Evolutionary conservation across 1,284 basidiomycete genomes (phyloP), one percentile per base, ranked within the genome.

Genomic region (Mycosarcoma mackinlayi): DNA sequence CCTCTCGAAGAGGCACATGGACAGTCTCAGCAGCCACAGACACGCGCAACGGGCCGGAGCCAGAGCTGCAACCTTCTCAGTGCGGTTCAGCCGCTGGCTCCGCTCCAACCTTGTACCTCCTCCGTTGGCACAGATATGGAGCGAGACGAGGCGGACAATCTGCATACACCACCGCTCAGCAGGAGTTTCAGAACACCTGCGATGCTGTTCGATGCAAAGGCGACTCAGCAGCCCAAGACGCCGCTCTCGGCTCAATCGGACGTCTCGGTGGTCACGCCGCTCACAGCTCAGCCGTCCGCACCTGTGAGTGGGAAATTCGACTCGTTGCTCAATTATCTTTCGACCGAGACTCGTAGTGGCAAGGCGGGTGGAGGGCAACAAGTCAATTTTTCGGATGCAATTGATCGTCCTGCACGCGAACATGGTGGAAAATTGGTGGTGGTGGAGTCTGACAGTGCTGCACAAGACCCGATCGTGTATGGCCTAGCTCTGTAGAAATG

Each of bases 231-330:
- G 25, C 55, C 62, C 1, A 24, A 23, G 6, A 64, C 62, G 13
- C 62, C 62, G 7, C 27, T 41, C 3, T 53, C 62, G 4, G 62
- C 55, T 8, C 35, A 23, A 19, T 28, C 47, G 16, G 47, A 49
- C 3, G 35, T 13, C 18, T 40, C 49, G 14, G 27, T 48, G 8
- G 35, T 35, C 10, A 57, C 49, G 10, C 61, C 61, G 14, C 33
- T 48, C 1, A 44, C 37, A 4, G 40, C 52, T 3, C 42, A 27
- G 27, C 47, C 42, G 13, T 18, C 30, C 3, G 35, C 11, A 14
- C 25, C 19, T 8, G 50, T 35, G n/a, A 47, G 41, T 21, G 47
- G 35, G 6, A 58, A 58, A n/a, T 64, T 64, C 21, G 55, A 58
- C 6, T 38, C 34, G 13, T 35, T 64, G n/a, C 46, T 58, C 10